Conservation (phyloP, 257 asterid genomes). For the Fraxinus cuspidata region DNA sequence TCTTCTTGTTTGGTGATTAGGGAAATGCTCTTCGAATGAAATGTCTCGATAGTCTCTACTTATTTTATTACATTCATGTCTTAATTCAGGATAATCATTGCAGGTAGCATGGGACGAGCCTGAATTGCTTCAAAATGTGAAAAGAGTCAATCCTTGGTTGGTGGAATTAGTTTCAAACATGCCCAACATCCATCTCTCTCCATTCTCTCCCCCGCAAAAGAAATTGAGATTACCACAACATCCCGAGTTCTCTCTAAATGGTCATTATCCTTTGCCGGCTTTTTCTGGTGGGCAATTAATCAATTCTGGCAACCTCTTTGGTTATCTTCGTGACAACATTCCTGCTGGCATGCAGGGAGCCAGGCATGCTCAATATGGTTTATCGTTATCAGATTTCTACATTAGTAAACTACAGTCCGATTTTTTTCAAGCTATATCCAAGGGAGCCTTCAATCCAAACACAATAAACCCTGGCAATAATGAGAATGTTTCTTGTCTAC, state of each 20-base stretch:
- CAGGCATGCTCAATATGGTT: conserved; percentile 73
- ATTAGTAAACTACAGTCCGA: conserved; percentile 45
- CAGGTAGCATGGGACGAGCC: conserved; percentile 76
- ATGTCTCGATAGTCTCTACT: not conserved
- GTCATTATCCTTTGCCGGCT: conserved; percentile 46
- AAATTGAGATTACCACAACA: conserved; percentile 50
- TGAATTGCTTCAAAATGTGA: conserved; percentile 64
- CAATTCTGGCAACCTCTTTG: conserved; percentile 43
- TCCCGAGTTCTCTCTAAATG: conserved; percentile 49
- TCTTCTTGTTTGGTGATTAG: not conserved
- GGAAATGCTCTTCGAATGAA: not conserved
- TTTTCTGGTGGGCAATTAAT: conserved; percentile 44
- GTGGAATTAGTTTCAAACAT: conserved; percentile 59
- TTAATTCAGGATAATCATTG: conserved; percentile 18
- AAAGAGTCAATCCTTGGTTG: conserved; percentile 69
- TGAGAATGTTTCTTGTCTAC: conserved; percentile 25
- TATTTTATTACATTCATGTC: not conserved
- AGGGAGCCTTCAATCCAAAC: conserved; percentile 34
- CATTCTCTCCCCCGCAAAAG: conserved; percentile 65
- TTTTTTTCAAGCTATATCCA: conserved; percentile 33
- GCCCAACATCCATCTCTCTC: conserved; percentile 52
- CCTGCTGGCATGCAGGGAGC: conserved; percentile 97
- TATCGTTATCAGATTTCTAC: conserved; percentile 52
- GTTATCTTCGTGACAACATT: conserved; percentile 59
- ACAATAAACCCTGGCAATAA: conserved; percentile 26